phyloP scores from a whole-genome alignment of 805 yeast species.

The Teunomyces gatunensis region DNA sequence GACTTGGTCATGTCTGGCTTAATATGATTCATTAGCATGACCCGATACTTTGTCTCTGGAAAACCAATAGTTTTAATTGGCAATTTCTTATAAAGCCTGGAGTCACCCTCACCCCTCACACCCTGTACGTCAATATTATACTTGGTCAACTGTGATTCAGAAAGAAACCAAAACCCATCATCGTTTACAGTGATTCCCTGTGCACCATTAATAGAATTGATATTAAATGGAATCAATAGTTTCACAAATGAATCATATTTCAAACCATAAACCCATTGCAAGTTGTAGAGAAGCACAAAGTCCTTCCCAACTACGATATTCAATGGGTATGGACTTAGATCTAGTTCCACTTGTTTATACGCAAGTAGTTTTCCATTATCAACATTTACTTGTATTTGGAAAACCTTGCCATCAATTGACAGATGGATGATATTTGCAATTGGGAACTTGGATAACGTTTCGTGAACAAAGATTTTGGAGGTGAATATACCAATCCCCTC shows the following conservation, averaged over 20 bases:
- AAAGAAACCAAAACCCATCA: background rate
- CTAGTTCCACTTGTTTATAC: background rate
- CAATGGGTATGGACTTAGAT: constrained; percentile 1
- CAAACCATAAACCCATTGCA: background rate
- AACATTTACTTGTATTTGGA: constrained; percentile 2
- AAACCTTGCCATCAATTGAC: constrained; percentile 5
- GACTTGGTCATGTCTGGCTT: background rate
- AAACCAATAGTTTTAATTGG: background rate
- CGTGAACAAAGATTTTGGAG: background rate
- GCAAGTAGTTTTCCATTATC: background rate
- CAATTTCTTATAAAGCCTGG: background rate
- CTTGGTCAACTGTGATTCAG: background rate
- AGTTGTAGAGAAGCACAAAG: background rate
- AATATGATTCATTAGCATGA: background rate
- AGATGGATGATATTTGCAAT: constrained; percentile 4
- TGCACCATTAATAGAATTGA: background rate
- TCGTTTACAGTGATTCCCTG: background rate
- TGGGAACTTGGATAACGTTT: background rate
- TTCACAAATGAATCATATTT: background rate
- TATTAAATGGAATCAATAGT: background rate
- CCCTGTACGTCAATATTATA: background rate
- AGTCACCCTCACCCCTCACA: too few species aligned
- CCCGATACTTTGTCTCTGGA: background rate
- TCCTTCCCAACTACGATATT: background rate
- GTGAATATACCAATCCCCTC: background rate